Conservation (phyloP, 2,329 filamentous ascomycete genomes). For the Monosporascus sp. region DNA sequence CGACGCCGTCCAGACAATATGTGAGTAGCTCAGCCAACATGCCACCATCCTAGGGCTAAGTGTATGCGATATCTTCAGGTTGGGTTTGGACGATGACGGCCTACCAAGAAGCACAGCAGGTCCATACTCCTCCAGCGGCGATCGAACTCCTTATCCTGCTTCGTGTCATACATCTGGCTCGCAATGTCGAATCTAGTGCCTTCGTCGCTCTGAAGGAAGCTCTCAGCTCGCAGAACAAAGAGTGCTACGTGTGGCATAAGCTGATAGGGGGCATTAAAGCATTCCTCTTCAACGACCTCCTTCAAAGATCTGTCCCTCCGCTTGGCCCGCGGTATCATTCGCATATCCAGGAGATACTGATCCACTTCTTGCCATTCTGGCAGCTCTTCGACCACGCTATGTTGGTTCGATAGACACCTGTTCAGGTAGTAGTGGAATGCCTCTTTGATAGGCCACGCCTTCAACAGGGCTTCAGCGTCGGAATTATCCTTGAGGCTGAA, state of each 20-base stretch:
- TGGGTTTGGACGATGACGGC: neutral
- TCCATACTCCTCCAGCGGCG: neutral
- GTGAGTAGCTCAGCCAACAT: too few species aligned
- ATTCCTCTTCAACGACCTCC: neutral
- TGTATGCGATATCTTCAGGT: neutral
- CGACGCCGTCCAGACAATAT: too few species aligned
- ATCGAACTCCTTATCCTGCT: neutral
- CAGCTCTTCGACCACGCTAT: neutral
- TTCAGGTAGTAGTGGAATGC: neutral
- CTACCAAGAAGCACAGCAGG: neutral
- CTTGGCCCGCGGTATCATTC: neutral
- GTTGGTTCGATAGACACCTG: neutral
- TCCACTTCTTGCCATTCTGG: neutral
- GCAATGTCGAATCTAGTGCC: neutral
- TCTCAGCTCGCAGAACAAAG: neutral
- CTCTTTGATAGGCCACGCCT: neutral
- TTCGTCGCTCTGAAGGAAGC: neutral
- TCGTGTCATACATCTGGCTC: neutral
- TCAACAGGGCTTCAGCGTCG: neutral
- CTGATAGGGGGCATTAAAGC: neutral
- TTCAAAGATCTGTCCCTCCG: neutral
- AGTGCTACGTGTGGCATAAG: neutral
- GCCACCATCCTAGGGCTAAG: too few species aligned
- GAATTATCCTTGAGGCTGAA: neutral
- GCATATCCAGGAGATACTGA: neutral